Base-by-base conservation (phyloP, 164 flowering plant species). In the Cinnamomum micranthum region DNA sequence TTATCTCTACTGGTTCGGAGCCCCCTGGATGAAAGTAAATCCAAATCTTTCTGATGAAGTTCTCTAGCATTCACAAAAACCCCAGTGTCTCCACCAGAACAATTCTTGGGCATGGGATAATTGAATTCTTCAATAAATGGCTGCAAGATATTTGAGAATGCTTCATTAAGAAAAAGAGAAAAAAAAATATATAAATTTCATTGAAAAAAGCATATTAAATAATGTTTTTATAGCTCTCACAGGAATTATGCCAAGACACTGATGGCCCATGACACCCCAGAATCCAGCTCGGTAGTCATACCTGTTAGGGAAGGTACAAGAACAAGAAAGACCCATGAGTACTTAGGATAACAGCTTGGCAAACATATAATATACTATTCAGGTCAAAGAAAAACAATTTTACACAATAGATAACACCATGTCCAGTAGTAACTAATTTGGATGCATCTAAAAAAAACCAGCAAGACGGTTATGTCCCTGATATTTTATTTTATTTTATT, bases 221-320 rank as follows among this genome's bases (percentile, higher is more conserved):
- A 41, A 41, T 41, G 10, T 41, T 41, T 41, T 7, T 41, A 41
- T 9, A 12, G 76, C 22, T 73, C 93, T 91, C 76, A 95, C 99
- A 55, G 92, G 94, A 81, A 95, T 86, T 76, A 95, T 88, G 78
- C 98, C 98, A 28, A 89, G 88, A 82, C 99, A 93, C 72, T 87
- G 97, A 15, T 91, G 89, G 35, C 91, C 94, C 81, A 90, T 85
- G 74, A 87, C 87, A 76, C 99, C 99, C 99, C 99, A 95, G 74
- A 95, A 95, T 77, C 99, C 99, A 81, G 95, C 99, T 81, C 82
- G 83, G 74, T 35, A 80, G 73, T 95, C 99, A 78, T 95, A 95
- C 99, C 99, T 95, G 86, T 65, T 69, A 33, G 55, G 65, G 63
- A 65, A 28, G 20, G 28, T 17, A 65, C 28, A 22, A 79, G 51